phyloP scores from a whole-genome alignment of 352 stramenopile genomes.

The Globisporangium viniferum region DNA sequence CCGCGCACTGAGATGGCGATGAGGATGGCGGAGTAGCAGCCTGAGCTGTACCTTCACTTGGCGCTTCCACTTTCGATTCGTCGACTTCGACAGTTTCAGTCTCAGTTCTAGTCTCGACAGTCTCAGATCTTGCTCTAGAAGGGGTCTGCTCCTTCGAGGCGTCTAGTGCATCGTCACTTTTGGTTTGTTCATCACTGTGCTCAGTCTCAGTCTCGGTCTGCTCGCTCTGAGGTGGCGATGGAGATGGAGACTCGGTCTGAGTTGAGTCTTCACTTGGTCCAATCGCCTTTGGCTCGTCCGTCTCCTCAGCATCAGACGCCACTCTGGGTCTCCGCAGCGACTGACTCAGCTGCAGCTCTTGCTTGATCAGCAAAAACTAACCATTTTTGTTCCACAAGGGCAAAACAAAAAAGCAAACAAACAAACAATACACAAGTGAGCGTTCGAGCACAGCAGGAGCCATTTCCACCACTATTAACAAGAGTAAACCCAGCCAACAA shows the following conservation, averaged over 20 bases:
- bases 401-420: background rate
- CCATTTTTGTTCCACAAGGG: background rate
- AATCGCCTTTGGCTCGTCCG: background rate
- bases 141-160: background rate
- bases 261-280: background rate
- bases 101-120: background rate
- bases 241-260: background rate
- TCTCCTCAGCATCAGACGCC: background rate
- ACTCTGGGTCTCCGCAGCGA: conserved; percentile 1
- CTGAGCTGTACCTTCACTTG: background rate
- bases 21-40: background rate
- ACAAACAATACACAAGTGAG: background rate
- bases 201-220: background rate
- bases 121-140: background rate
- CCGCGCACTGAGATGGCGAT: background rate
- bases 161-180: background rate
- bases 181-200: background rate
- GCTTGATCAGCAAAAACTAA: conserved; percentile 49
- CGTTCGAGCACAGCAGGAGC: background rate
- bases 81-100: background rate
- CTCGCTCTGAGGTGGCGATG: background rate
- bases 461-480: background rate
- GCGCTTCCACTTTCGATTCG: background rate
- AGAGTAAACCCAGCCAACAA: background rate
- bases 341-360: conserved; percentile 40